Evolutionary conservation across 2,329 filamentous ascomycete species (phyloP).

Genomic region (Claviceps maximensis): DNA sequence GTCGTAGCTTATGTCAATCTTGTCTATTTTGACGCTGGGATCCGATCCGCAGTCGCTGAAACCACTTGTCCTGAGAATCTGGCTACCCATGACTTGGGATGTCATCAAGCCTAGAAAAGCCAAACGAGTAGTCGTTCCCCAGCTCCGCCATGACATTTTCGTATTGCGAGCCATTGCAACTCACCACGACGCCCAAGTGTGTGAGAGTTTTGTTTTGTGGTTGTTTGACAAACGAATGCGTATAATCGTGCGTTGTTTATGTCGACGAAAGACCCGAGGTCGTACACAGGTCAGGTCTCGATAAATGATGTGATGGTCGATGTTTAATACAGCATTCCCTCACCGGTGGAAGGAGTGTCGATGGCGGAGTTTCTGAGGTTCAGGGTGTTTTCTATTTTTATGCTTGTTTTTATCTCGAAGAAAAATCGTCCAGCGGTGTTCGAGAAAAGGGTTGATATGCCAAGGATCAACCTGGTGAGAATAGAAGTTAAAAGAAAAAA

Average conservation of each 20-base stretch:
- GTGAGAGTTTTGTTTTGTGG: not conserved
- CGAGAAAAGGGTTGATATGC: constrained; percentile 18
- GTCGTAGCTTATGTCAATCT: constrained; percentile 68
- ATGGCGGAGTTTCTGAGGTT: no score
- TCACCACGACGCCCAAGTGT: not conserved
- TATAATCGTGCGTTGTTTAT: not conserved
- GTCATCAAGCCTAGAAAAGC: constrained; percentile 23
- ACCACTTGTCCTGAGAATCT: constrained; percentile 68
- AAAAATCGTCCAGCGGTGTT: constrained; percentile 4
- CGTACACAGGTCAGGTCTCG: not conserved
- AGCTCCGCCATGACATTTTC: constrained; percentile 15
- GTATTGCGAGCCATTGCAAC: constrained; percentile 20
- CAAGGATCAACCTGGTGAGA: constrained; percentile 43
- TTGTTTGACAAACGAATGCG: not conserved
- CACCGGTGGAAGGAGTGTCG: not conserved
- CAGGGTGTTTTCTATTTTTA: not conserved
- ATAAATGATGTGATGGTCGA: not conserved
- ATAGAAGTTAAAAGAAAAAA: constrained; percentile 6
- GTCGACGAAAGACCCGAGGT: not conserved
- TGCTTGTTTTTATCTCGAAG: not conserved
- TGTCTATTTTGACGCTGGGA: constrained; percentile 52
- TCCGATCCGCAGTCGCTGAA: constrained; percentile 56
- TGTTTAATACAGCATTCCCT: not conserved
- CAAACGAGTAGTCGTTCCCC: constrained; percentile 14
- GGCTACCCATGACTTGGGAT: constrained; percentile 43